Conservation (phyloP, 352 stramenopile species). For the Phytophthora hibernalis region DNA sequence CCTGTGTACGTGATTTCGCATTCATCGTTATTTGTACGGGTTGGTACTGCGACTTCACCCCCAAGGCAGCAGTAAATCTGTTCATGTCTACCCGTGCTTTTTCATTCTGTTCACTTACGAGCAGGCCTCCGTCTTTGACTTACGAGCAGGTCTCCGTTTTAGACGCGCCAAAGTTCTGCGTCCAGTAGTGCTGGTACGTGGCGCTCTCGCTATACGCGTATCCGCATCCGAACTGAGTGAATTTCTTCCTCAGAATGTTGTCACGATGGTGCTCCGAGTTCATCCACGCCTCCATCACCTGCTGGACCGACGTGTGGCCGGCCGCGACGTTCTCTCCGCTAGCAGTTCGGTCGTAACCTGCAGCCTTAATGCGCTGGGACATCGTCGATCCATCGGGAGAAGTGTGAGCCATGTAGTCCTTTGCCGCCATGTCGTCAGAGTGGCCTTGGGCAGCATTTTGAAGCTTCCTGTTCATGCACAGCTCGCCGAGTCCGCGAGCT, state of each 20-base stretch:
- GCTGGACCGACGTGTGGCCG: conserved; percentile 41
- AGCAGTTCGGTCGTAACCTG: conserved; percentile 52
- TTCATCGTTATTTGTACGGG: conserved; percentile 3
- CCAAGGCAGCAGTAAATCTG: not conserved
- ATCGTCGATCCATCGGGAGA: conserved; percentile 52
- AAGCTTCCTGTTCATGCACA: conserved; percentile 57
- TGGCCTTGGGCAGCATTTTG: conserved; percentile 32
- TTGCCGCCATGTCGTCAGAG: conserved; percentile 52
- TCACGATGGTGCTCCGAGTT: conserved; percentile 48
- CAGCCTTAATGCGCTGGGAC: conserved; percentile 39
- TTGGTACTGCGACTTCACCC: not conserved
- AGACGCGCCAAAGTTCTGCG: conserved; percentile 56
- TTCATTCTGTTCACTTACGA: conserved; percentile 10
- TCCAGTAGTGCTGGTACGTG: conserved; percentile 65
- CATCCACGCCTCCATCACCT: conserved; percentile 67
- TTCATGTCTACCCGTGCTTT: not conserved
- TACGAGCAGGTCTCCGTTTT: conserved; percentile 37
- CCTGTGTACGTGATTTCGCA: conserved; percentile 2
- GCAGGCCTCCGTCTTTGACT: conserved; percentile 29
- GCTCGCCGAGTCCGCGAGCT: conserved; percentile 30
- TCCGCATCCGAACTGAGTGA: conserved; percentile 47
- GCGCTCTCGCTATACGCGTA: conserved; percentile 40
- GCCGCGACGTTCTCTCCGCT: conserved; percentile 68
- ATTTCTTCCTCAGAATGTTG: conserved; percentile 55
- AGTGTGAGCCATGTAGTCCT: conserved; percentile 65